Evolutionary conservation across 2,329 filamentous ascomycete species (phyloP), one percentile per base, ranked within the genome.

Genomic region (Trichoderma citrinoviride): DNA sequence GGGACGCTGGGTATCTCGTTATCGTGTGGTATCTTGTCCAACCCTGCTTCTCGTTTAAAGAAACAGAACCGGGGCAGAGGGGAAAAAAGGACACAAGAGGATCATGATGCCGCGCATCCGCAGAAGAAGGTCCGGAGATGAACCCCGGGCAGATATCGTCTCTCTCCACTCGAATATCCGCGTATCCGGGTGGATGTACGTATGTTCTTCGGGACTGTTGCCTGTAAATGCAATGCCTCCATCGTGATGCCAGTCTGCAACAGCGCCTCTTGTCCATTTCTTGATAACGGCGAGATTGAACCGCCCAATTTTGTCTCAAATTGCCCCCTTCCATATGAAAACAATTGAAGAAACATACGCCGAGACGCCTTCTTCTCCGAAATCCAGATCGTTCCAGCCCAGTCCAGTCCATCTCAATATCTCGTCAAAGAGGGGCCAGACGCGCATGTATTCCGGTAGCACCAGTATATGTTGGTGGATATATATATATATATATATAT

Each of bases 161-260:
- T 7, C 21, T 46, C 44, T 60, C 56, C 56, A 60, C 56, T 50
- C 29, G 10, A 3, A 60, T 60, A 21, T 60, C 56, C 56, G 56
- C 44, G 46, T 19, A n/a, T 41, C 14, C 44, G 44, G 56, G 23
- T 12, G 33, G 56, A 7, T n/a, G n/a, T n/a, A n/a, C n/a, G n/a
- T n/a, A n/a, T n/a, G n/a, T 55, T 14, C 15, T 14, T 23, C 19
- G 21, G 21, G 25, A 5, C 21, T 37, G 33, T 44, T 27, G 17
- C 25, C 1, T 40, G 44, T 27, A 58, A 49, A 60, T 40, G 44
- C 44, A 49, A 49, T 25, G 44, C 44, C 49, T 50, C 33, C 29
- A 60, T 60, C 17, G 25, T 47, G 19, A 60, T 60, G 41, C 44
- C 29, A 25, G 44, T 49, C 15, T 57, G 33, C 15, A 25, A 58